Evolutionary conservation across 2,329 filamentous ascomycete species (phyloP), one percentile per base, ranked within the genome.

Genomic region (Penicillium vulpinum): DNA sequence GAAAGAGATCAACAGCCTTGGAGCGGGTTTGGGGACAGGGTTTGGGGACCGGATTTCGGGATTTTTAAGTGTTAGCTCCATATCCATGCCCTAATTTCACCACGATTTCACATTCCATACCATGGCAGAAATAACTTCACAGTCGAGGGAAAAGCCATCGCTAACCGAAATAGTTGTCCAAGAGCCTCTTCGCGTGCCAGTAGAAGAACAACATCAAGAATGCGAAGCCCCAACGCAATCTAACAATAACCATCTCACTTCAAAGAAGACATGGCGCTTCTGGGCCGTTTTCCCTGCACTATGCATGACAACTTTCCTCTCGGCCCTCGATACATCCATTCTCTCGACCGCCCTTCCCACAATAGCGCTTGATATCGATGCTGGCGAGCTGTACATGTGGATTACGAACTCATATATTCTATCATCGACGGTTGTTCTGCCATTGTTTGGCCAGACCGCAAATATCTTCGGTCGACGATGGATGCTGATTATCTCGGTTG

Each of bases 401-500:
- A 62, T 73, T 5, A 59, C 65, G 0, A 73, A 72, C 53, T 63
- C 59, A 8, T 77, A 72, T 60, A 57, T 76, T 18, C 60, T 77
- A 26, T 57, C 68, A 18, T 66, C 67, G 59, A 77, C 79, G 0
- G 76, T 77, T 1, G 69, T 82, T 2, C 81, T 81, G 49, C 83
- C 83, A 0, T 60, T 83, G 0, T 79, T 78, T 41, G 81, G 80
- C 1, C 80, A 84, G 59, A 59, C 82, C 0, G 74, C 78, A 16
- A 77, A 84, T 53, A 74, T 85, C 22, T 84, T 80, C 61, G 82
- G 83, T 7, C 75, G 83, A 2, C 74, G 79, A 22, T 76, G 70
- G 47, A 67, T 76, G 24, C 70, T 73, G 16, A 68, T 83, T 0
- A 47, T 65, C 8, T 68, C 78, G 3, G 74, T 83, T 1, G 71